Evolutionary conservation across 208 protist species (phyloP).

Genomic region (Trypanosoma scelopori): DNA sequence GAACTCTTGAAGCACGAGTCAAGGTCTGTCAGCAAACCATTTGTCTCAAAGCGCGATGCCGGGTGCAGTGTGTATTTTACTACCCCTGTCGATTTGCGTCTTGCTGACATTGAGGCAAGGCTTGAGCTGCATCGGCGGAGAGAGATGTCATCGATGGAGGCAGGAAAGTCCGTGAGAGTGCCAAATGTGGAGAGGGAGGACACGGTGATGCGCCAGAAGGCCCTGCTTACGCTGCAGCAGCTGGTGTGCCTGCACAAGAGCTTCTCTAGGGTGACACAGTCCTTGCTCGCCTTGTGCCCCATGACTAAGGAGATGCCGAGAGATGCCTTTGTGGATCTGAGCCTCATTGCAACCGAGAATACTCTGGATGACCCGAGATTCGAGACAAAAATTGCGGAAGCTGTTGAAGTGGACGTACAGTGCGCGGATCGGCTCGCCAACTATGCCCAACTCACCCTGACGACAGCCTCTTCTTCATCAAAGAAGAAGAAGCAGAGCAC

Average conservation of each 20-base stretch:
- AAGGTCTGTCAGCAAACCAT: conserved; percentile 23
- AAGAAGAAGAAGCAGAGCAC: not conserved
- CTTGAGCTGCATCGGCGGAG: conserved; percentile 50
- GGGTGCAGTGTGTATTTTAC: conserved; percentile 33
- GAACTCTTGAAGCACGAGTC: conserved; percentile 33
- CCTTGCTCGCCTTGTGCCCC: conserved; percentile 10
- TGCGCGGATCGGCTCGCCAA: not conserved
- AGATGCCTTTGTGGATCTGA: conserved; percentile 14
- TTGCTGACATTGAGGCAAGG: conserved; percentile 53
- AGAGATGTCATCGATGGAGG: conserved; percentile 26
- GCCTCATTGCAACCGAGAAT: conserved; percentile 19
- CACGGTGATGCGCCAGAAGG: conserved; percentile 25
- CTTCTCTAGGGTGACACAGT: not conserved
- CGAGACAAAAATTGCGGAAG: conserved; percentile 46
- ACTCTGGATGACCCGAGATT: conserved; percentile 52
- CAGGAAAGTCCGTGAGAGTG: conserved; percentile 24
- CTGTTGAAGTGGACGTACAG: conserved; percentile 35
- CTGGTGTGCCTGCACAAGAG: conserved; percentile 34
- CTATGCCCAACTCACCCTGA: not conserved
- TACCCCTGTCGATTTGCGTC: conserved; percentile 46
- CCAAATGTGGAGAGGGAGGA: conserved; percentile 4
- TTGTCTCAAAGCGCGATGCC: conserved; percentile 25
- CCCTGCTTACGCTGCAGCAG: conserved; percentile 37
- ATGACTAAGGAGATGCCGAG: not conserved
- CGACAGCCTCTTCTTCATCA: not conserved